phyloP scores from a whole-genome alignment of 2,329 filamentous ascomycete genomes.

The Pyricularia grisea region DNA sequence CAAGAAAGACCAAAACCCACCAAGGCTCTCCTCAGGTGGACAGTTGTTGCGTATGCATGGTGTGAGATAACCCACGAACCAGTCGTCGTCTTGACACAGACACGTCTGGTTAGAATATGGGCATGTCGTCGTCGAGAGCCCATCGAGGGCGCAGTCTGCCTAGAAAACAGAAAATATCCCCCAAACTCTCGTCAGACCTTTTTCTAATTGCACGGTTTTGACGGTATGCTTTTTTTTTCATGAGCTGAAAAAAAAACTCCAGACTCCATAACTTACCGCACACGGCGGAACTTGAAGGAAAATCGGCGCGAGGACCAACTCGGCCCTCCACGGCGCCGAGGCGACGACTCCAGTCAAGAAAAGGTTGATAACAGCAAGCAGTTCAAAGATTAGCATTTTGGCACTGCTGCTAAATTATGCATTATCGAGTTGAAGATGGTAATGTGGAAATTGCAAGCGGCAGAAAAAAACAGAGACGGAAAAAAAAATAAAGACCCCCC shows the following conservation, averaged over 20 bases:
- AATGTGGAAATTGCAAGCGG: neutral
- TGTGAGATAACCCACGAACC: neutral
- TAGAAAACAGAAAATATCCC: neutral
- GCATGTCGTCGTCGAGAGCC: neutral
- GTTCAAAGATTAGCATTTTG: neutral
- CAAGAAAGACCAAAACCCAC: neutral
- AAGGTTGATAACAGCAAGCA: neutral
- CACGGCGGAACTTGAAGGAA: neutral
- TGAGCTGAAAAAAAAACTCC: neutral
- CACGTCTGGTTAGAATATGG: neutral
- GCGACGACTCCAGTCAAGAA: neutral
- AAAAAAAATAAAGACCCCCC: neutral
- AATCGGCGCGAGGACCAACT: neutral
- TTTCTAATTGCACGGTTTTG: neutral
- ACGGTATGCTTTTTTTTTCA: too few species aligned
- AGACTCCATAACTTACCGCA: neutral
- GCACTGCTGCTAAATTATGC: neutral
- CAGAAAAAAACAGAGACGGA: neutral
- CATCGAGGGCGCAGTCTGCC: neutral
- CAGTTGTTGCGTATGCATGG: neutral
- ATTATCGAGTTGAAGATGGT: neutral
- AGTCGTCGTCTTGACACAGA: neutral
- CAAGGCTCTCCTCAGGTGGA: neutral
- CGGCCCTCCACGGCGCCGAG: neutral
- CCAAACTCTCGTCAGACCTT: neutral